Percentiles rank a stretch among this genome's conserved stretches.
Evolutionary conservation across 2,329 filamentous ascomycete genomes (phyloP).

Genomic region (Didymella glomerata): DNA sequence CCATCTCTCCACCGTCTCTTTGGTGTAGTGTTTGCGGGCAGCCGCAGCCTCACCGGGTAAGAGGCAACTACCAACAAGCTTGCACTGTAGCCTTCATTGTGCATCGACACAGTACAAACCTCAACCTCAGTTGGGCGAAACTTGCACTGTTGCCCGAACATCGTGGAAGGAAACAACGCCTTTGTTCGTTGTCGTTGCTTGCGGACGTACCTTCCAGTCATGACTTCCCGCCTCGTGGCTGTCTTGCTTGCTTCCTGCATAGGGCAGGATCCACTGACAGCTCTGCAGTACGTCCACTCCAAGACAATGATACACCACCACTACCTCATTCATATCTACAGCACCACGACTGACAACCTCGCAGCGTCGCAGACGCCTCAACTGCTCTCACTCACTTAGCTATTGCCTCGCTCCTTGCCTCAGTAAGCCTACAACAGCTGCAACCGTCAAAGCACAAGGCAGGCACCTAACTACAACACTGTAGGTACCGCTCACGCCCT

Average conservation of each 20-base stretch:
- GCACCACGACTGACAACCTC: background rate
- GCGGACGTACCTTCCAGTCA: constrained; percentile 15
- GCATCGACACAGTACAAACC: background rate
- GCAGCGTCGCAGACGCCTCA: constrained; percentile 2
- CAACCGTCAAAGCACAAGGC: background rate
- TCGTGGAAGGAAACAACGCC: constrained; percentile 2
- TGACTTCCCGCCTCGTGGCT: constrained; percentile 14
- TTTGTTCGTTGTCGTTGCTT: constrained; percentile 1
- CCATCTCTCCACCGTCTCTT: no score
- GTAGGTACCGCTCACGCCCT: background rate
- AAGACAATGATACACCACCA: background rate
- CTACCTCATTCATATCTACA: background rate
- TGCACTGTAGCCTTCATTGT: background rate
- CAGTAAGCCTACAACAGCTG: background rate
- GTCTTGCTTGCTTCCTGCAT: constrained; percentile 13
- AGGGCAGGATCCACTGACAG: constrained; percentile 12
- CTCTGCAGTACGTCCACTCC: background rate
- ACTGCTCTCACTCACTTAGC: constrained; percentile 12
- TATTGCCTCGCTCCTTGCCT: constrained; percentile 4
- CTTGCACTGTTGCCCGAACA: background rate
- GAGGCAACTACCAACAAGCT: background rate
- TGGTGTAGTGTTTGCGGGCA: background rate
- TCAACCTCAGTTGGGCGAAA: background rate
- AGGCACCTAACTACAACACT: constrained; percentile 6
- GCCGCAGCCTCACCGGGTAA: background rate